Evolutionary conservation across 805 yeast species (phyloP), one percentile per base, ranked within the genome.

Genomic region (Zygoascus biomembranicola): DNA sequence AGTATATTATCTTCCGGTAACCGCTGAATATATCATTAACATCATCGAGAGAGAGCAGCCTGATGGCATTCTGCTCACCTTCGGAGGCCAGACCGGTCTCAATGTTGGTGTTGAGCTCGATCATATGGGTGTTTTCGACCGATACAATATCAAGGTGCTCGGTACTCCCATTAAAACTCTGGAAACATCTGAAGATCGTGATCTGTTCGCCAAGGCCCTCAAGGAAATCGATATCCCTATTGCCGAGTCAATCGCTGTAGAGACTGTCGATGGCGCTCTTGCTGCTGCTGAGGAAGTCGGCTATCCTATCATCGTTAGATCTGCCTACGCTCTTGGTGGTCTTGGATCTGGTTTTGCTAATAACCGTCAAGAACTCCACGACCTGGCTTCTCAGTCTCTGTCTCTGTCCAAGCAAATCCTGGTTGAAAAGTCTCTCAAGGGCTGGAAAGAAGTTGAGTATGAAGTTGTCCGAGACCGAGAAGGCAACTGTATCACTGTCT

Each of bases 371-470:
- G 98, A 94, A 72, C 79, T 92, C 66, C 81, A 82, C 69, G 85
- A 92, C 73, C 78, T 92, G 69, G 85, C 96, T 47, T 80, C 96
- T 32, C 95, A 88, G 72, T 87, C 97, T 1, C 77, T 92, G 58
- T 82, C 96, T 28, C 74, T 90, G 58, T 82, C 98, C 19, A 97
- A 97, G 50, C 99, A 92, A 77, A 90, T 92, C 61, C 76, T 92
- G 63, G 98, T 92, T 58, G 99, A 92, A 74, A 90, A 87, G 77
- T 92, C 98, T 5, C 77, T 92, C 74, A 92, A 90, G 77, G 99
- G 99, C 60, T 92, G 99, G 99, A 92, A 92, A 72, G 99, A 92
- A 73, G 95, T 92, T 58, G 99, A 92, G 74, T 92, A 92, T 71
- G 99, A 92, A 76, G 99, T 92, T 60, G 98, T 92, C 54, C 85